These are phyloP conservation scores for Sanguinoderma infundibulare DNA, from an alignment of 1,284 basidiomycete genomes.

Conservation along the genomic window DNA sequence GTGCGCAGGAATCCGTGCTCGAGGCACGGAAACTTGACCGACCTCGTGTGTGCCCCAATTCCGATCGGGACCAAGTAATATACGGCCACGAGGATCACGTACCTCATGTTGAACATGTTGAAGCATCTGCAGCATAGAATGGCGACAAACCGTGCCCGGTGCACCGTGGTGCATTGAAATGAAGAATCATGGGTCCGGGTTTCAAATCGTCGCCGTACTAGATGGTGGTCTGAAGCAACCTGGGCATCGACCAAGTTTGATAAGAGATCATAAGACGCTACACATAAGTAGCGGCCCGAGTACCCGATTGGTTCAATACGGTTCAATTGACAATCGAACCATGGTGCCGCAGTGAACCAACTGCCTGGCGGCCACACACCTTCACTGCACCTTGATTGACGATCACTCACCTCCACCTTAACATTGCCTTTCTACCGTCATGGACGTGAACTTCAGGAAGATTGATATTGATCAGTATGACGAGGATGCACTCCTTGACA, in stretches of 20 bases:
- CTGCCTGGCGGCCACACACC: not conserved
- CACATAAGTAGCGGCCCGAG: not conserved
- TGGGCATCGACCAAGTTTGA: not conserved
- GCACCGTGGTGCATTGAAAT: too few species aligned
- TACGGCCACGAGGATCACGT: conserved; percentile 10
- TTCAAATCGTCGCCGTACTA: too few species aligned
- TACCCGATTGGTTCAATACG: not conserved
- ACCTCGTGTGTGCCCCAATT: conserved; percentile 16
- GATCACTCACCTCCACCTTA: not conserved
- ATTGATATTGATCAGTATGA: conserved; percentile 96
- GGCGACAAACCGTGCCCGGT: too few species aligned
- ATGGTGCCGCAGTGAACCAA: conserved; percentile 1
- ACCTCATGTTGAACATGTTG: conserved; percentile 5
- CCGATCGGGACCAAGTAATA: not conserved
- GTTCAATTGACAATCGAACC: conserved; percentile 8
- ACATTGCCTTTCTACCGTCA: conserved; percentile 34
- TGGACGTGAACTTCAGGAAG: conserved; percentile 86
- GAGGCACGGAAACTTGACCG: not conserved
- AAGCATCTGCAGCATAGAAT: not conserved
- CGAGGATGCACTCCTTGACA: conserved; percentile 87
- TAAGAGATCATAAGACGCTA: not conserved
- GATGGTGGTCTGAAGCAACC: not conserved
- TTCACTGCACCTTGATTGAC: not conserved
- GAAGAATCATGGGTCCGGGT: not conserved
- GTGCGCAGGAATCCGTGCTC: not conserved